Conservation (phyloP, 2,329 filamentous ascomycete species). For the Blastomyces parvus region DNA sequence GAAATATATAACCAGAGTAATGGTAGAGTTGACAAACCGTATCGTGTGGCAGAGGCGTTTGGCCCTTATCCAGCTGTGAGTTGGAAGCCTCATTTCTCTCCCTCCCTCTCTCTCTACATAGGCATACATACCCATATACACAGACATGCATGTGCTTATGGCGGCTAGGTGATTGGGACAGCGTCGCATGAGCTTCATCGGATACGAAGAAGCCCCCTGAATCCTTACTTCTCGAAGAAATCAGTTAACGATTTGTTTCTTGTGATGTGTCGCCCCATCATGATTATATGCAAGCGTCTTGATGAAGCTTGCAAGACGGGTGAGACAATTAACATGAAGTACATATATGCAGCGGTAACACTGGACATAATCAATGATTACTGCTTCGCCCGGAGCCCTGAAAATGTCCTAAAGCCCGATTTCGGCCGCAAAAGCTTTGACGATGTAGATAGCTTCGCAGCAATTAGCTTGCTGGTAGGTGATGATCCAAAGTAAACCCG, state of each 20-base stretch:
- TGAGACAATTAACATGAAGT: conserved; percentile 14
- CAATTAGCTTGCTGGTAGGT: neutral
- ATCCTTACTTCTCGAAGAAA: conserved; percentile 34
- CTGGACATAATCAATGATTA: conserved; percentile 35
- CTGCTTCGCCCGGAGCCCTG: conserved; percentile 12
- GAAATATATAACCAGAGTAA: conserved; percentile 17
- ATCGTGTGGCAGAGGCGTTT: neutral
- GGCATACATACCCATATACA: conserved; percentile 14
- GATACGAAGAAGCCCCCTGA: conserved; percentile 29
- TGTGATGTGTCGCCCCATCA: conserved; percentile 22
- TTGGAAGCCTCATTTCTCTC: neutral
- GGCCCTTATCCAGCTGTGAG: neutral
- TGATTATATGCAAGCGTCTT: conserved; percentile 7
- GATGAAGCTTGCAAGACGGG: conserved; percentile 4
- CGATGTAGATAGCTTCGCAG: neutral
- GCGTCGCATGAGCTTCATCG: conserved; percentile 30
- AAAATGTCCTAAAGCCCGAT: neutral
- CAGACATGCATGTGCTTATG: neutral
- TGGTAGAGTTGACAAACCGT: neutral
- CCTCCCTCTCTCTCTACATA: neutral
- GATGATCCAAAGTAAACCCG: neutral
- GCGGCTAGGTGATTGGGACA: neutral
- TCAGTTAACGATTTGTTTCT: conserved; percentile 28
- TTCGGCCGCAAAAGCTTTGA: neutral
- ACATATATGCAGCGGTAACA: conserved; percentile 27